A percentile compares a stretch with the other conserved stretches of the same genome.
phyloP scores from a whole-genome alignment of 108 stramenopile species.

The Skeletonema tropicum region DNA sequence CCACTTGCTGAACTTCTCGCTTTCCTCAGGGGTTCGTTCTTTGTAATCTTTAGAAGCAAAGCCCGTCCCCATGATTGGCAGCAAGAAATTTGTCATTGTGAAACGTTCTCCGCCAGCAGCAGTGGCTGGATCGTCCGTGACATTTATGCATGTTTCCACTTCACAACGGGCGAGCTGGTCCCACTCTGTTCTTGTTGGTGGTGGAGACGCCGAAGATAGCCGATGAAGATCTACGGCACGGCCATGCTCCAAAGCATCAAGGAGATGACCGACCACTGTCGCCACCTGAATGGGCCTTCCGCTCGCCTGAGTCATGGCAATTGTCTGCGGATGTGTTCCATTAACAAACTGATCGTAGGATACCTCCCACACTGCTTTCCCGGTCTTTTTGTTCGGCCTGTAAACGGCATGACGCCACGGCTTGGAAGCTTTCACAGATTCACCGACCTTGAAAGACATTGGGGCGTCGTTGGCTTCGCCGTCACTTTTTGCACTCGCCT shows the following conservation, averaged over 20 bases:
- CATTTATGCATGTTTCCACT: conserved; percentile 56
- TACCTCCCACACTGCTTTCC: conserved; percentile 74
- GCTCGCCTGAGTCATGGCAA: conserved; percentile 72
- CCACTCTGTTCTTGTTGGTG: conserved; percentile 71
- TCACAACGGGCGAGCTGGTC: conserved; percentile 56
- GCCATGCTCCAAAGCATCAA: conserved; percentile 65
- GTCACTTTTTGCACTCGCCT: conserved; percentile 14
- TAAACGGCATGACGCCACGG: conserved; percentile 75
- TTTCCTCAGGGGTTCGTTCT: conserved; percentile 57
- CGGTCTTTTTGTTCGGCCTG: conserved; percentile 79
- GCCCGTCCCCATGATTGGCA: conserved; percentile 62
- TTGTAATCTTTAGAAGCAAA: conserved; percentile 59
- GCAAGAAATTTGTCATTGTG: conserved; percentile 66
- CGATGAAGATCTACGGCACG: conserved; percentile 58
- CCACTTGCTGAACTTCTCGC: conserved; percentile 55
- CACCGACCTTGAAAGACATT: conserved; percentile 25
- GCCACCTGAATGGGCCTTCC: conserved; percentile 68
- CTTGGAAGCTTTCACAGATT: conserved; percentile 19
- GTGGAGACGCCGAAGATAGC: conserved; percentile 34
- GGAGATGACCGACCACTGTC: conserved; percentile 71
- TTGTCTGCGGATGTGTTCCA: conserved; percentile 68
- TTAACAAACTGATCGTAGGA: conserved; percentile 62
- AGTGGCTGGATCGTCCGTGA: conserved; percentile 62
- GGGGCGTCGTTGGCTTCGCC: not conserved
- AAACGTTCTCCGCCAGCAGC: conserved; percentile 57